Evolutionary conservation across 1,139 yeast species (phyloP).

Genomic region (Casaregolazyma suthepensis): DNA sequence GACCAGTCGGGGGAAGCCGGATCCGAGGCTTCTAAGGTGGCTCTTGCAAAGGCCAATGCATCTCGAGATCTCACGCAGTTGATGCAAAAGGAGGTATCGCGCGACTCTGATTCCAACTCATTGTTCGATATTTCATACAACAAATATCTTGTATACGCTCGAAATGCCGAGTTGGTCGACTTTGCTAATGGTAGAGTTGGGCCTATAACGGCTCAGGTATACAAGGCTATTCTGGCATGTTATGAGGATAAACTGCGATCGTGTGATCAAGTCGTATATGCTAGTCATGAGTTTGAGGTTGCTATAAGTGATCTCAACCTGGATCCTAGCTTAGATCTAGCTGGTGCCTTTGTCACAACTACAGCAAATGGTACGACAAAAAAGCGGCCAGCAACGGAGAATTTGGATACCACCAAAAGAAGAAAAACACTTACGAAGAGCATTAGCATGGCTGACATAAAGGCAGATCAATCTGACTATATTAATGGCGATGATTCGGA

Average conservation of each 20-base stretch:
- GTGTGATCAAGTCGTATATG: slow-evolving; percentile 25
- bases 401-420: slow-evolving; percentile 9
- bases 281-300: slow-evolving; percentile 27
- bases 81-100: background rate
- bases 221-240: slow-evolving; percentile 48
- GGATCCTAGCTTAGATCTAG: slow-evolving; percentile 26
- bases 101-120: slow-evolving; percentile 28
- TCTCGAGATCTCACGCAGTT: background rate
- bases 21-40: slow-evolving; percentile 26
- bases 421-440: slow-evolving; percentile 43
- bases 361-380: background rate
- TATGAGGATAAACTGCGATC: slow-evolving; percentile 42
- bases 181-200: slow-evolving; percentile 71
- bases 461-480: slow-evolving; percentile 19
- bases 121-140: slow-evolving; percentile 60
- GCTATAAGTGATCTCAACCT: slow-evolving; percentile 31
- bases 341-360: slow-evolving; percentile 16
- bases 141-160: slow-evolving; percentile 59
- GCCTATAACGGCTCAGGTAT: slow-evolving; percentile 56
- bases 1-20: slow-evolving; percentile 27
- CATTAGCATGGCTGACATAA: slow-evolving; percentile 30
- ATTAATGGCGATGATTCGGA: slow-evolving; percentile 40
- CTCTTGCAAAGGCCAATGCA: slow-evolving; percentile 28
- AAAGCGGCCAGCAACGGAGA: slow-evolving; percentile 29
- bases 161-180: slow-evolving; percentile 58